Evolutionary conservation across 768 basidiomycete species (phyloP).

Genomic region (Hortiboletus campestris): DNA sequence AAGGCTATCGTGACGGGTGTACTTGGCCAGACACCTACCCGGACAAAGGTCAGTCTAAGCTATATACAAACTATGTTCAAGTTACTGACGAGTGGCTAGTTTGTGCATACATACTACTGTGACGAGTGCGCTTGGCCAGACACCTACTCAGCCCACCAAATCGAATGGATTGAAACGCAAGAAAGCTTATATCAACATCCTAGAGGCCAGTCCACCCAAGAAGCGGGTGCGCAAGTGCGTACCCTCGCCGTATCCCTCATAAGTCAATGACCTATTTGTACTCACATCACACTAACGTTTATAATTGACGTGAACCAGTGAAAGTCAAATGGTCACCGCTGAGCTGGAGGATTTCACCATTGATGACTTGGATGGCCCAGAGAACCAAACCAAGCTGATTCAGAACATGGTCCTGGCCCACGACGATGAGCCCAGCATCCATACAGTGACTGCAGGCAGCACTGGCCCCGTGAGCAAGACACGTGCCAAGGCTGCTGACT

Average conservation of each 20-base stretch:
- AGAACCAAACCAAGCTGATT: background rate
- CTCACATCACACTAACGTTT: background rate
- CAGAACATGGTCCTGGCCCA: background rate
- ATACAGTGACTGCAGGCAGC: background rate
- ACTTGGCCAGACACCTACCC: no score
- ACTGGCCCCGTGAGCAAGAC: background rate
- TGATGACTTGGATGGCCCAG: no score
- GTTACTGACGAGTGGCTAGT: background rate
- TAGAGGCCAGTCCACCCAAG: background rate
- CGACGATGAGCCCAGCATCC: background rate
- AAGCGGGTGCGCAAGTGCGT: background rate
- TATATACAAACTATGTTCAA: background rate
- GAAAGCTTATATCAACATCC: background rate
- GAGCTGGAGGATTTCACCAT: background rate
- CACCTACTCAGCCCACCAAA: no score
- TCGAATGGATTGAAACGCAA: background rate
- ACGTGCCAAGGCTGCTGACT: background rate
- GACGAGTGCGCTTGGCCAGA: no score
- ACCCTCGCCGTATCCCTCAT: background rate
- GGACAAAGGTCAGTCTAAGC: background rate
- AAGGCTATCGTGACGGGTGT: background rate
- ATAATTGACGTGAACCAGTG: background rate
- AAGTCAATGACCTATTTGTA: background rate
- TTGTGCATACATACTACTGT: background rate
- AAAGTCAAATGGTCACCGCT: background rate